Base-by-base conservation (phyloP, 1,139 yeast genomes). In the Suhomyces wounanorum region DNA sequence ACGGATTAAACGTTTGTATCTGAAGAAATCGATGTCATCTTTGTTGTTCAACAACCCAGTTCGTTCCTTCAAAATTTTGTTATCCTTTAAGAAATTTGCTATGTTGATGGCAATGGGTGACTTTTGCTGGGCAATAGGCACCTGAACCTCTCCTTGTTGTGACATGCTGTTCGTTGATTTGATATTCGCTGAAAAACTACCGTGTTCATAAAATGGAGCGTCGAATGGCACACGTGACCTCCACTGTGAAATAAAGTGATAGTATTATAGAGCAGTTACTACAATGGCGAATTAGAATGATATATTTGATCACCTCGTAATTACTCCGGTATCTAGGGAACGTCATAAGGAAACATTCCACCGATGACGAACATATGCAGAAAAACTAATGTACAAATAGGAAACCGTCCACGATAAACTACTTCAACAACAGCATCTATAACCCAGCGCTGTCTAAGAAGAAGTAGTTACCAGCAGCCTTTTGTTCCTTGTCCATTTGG, bases 401-500 rank as follows among this genome's bases (percentile, higher is more conserved):
- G 42, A 45, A 43, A 42, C 40, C 39, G 18, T 14, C 33, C 21
- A 38, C 38, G 43, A 31, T 26, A n/a, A 47, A 42, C 53, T 40
- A 33, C 28, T 11, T 38, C 49, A 11, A 49, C 47, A 33, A 44
- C 45, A 17, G 13, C 13, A 17, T 52, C 70, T 75, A 73, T 68
- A 80, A 74, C 64, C 75, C 81, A 49, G 77, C 55, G 58, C 72
- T 83, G 67, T 92, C 98, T 77, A 94, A 81, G 83, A 94, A 94
- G 85, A 94, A 94, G 77, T 88, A 94, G 78, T 94, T 91, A 55
- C 99, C 99, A 47, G 83, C 68, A 46, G 82, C 67, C 77, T 94
- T 94, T 74, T 94, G 99, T 75, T 94, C 98, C 75, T 87, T 92
- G 73, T 94, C 99, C 96, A 94, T 90, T 80, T 94, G 99, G 52